Evolutionary conservation across 345 rosid genomes (phyloP).

Genomic region (Draba incana): DNA sequence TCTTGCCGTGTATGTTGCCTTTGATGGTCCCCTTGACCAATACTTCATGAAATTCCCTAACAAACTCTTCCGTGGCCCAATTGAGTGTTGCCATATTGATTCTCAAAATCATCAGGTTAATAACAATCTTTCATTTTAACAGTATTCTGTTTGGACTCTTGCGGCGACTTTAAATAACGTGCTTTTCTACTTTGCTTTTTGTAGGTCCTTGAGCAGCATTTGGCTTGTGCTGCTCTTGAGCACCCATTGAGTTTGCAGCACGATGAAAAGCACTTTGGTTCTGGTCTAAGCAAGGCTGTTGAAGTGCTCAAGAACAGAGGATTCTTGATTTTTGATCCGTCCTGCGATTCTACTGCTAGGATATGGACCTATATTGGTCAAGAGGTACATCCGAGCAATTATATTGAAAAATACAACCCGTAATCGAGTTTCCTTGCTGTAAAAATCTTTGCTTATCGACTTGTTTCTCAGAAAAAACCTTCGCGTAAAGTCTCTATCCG

Average conservation of each 20-base stretch:
- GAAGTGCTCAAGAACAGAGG: constrained; percentile 64
- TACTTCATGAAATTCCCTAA: constrained; percentile 85
- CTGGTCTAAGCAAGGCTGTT: constrained; percentile 56
- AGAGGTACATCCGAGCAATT: constrained; percentile 55
- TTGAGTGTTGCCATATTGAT: constrained; percentile 87
- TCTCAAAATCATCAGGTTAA: constrained; percentile 81
- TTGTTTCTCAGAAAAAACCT: constrained; percentile 70
- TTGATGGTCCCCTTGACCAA: constrained; percentile 84
- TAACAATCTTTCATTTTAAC: constrained; percentile 21
- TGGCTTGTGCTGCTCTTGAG: constrained; percentile 85
- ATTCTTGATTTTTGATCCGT: constrained; percentile 54
- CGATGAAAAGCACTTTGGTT: constrained; percentile 79
- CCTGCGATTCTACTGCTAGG: constrained; percentile 60
- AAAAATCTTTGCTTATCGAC: constrained; percentile 22
- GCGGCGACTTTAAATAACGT: constrained; percentile 13
- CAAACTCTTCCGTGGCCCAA: constrained; percentile 77
- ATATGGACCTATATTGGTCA: constrained; percentile 81
- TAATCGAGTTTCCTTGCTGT: constrained; percentile 31
- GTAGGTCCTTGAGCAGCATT: constrained; percentile 92
- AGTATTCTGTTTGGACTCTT: constrained; percentile 23
- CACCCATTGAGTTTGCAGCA: constrained; percentile 71
- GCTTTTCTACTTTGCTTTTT: constrained; percentile 32
- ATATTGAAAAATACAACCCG: constrained; percentile 10
- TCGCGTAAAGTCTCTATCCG: constrained; percentile 71
- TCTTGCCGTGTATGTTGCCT: constrained; percentile 88